Evolutionary conservation across 768 basidiomycete genomes (phyloP), one percentile per base, ranked within the genome.

Genomic region (Clavulina sp.): DNA sequence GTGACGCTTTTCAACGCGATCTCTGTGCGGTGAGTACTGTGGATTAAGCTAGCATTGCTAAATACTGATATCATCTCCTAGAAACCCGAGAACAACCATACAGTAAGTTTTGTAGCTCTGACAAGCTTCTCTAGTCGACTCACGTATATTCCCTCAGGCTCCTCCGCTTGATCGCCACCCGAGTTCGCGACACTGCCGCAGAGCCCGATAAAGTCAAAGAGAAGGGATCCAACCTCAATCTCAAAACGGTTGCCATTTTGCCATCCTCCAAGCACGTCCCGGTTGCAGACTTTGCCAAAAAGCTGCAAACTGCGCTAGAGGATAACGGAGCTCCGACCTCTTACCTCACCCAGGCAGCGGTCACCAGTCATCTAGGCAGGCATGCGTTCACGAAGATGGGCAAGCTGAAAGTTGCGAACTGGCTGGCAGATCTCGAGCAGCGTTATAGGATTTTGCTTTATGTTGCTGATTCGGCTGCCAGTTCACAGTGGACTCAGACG

Each of bases 1-100:
- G 80, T 85, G 60, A 95, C 95, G 0, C 71, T 99, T 6, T 99
- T 97, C 71, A 97, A 97, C 63, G 95, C 95, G 0, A 93, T 97
- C 53, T 88, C 86, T 41, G 81, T 84, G 7, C 70, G 84, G 83
- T 82, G 54, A 28, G 54, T 30, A 26, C 24, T 26, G 7, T 23
- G 21, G 4, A 21, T 53, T 16, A 7, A 51, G 36, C 30, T 13
- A 7, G 13, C 21, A 21, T 38, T 21, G 21, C 21, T 30, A 47
- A 26, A 6, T 6, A 24, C 24, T 29, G 16, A 49, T 29, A 13
- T 49, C 48, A 46, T 13, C 23, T n/a, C 31, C 32, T 33, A 86
- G 85, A 51, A 86, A 85, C 62, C 85, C 85, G 28, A 78, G 81
- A 61, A 85, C 83, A 3, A 87, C 85, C 28, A 82, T 84, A 31